Conservation (phyloP, 768 basidiomycete species). For the Serendipita indica region DNA sequence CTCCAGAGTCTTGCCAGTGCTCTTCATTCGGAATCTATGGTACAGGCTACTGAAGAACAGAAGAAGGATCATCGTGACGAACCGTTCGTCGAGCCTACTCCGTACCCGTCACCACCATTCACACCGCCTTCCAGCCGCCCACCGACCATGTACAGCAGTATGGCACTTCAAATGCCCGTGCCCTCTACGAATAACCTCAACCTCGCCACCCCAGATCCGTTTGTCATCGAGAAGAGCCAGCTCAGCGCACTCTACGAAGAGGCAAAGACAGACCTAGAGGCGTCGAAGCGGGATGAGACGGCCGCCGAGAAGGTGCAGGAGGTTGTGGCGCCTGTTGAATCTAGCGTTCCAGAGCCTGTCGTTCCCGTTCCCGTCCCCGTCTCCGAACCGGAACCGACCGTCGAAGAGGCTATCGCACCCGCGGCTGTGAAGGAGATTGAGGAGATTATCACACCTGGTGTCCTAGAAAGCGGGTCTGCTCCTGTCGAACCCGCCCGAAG, state of each 20-base stretch:
- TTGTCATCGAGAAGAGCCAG: neutral
- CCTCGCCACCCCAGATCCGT: neutral
- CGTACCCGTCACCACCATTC: constrained; percentile 4
- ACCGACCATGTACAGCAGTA: constrained; percentile 7
- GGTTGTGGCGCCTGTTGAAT: neutral
- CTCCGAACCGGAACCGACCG: neutral
- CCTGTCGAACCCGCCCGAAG: neutral
- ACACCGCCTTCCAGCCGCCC: constrained; percentile 2
- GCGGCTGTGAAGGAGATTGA: neutral
- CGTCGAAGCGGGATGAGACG: too few relatives aligned
- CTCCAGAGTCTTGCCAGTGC: neutral
- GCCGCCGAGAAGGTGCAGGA: neutral
- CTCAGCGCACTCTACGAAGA: neutral
- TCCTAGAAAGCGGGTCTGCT: neutral
- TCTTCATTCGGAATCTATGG: neutral
- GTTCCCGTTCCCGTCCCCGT: neutral
- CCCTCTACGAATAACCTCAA: neutral
- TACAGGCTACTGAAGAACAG: neutral
- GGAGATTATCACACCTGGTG: neutral
- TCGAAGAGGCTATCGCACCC: neutral
- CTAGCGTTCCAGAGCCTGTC: neutral
- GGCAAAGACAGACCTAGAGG: neutral
- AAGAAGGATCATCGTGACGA: neutral
- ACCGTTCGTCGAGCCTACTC: neutral
- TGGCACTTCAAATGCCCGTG: neutral